These are phyloP conservation scores for Exophiala bonariae DNA, from an alignment of 2,329 filamentous ascomycete species.

Conservation along the genomic window DNA sequence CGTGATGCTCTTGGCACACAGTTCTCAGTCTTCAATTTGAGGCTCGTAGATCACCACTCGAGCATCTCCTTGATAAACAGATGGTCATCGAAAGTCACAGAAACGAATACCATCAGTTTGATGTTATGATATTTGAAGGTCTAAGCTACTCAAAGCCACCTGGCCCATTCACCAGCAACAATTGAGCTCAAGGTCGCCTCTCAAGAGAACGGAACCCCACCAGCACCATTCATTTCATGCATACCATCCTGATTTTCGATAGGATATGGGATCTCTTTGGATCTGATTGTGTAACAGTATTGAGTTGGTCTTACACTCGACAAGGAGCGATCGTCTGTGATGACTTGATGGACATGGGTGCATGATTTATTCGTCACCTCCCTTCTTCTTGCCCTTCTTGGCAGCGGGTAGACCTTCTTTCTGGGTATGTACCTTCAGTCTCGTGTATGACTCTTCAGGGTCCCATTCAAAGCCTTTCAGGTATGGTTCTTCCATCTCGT, in stretches of 20 bases:
- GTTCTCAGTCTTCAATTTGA: no score
- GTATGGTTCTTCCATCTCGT: slow-evolving; percentile 84
- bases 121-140: slow-evolving; percentile 20
- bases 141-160: slow-evolving; percentile 16
- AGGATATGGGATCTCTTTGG: slow-evolving; percentile 13
- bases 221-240: slow-evolving; percentile 17
- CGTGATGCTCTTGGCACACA: no score
- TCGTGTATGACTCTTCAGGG: slow-evolving; percentile 85
- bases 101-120: slow-evolving; percentile 7
- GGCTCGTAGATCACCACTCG: no score
- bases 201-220: slow-evolving; percentile 13
- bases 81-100: no score
- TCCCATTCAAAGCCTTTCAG: slow-evolving; percentile 97
- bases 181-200: slow-evolving; percentile 8
- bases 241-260: slow-evolving; percentile 14
- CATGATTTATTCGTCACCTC: slow-evolving; percentile 33
- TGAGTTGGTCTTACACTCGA: slow-evolving; percentile 12
- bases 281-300: slow-evolving; percentile 11
- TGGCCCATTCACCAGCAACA: slow-evolving; percentile 6
- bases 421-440: slow-evolving; percentile 82
- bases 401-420: slow-evolving; percentile 61
- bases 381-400: slow-evolving; percentile 67
- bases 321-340: no score
- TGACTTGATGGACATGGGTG: background rate
- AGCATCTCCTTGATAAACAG: no score